A percentile compares a stretch with the other conserved stretches of the same genome.
These are phyloP conservation scores for Juncus inflexus DNA, from an alignment of 176 grass and related monocot genomes.

Conservation along the genomic window DNA sequence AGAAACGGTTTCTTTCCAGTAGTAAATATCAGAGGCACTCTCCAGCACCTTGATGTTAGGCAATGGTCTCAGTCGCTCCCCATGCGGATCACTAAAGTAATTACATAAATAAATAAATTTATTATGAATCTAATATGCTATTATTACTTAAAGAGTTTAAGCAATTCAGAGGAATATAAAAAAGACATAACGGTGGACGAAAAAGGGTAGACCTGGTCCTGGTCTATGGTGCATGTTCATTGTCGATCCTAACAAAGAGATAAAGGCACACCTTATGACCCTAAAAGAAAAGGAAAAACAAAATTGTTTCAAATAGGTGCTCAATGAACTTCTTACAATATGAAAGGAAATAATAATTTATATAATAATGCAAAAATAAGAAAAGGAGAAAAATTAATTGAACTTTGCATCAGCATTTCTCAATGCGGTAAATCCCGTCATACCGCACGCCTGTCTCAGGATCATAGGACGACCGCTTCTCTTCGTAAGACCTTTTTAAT, in stretches of 20 bases:
- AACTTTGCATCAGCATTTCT: conserved; percentile 92
- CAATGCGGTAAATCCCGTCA: conserved; percentile 82
- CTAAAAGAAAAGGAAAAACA: conserved; percentile 33
- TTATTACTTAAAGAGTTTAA: background rate
- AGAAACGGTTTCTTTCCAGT: conserved; percentile 52
- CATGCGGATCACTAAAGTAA: conserved; percentile 61
- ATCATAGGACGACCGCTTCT: conserved; percentile 90
- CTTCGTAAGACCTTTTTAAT: conserved; percentile 68
- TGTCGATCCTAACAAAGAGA: conserved; percentile 94
- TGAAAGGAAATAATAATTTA: too few species aligned
- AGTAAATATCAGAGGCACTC: conserved; percentile 48
- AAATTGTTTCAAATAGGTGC: background rate
- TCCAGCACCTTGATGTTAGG: conserved; percentile 77
- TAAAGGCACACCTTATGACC: conserved; percentile 90
- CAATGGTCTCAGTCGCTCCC: conserved; percentile 66
- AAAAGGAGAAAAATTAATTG: conserved; percentile 1
- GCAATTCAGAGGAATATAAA: background rate
- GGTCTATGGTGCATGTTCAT: conserved; percentile 67
- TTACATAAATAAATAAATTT: background rate
- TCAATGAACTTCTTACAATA: conserved; percentile 1
- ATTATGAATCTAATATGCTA: background rate
- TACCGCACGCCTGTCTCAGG: conserved; percentile 78
- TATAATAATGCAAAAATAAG: conserved; percentile 39
- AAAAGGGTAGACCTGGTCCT: conserved; percentile 64
- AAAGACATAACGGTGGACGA: background rate